Conservation (phyloP, 768 basidiomycete genomes). For the Phlegmacium glaucopus region DNA sequence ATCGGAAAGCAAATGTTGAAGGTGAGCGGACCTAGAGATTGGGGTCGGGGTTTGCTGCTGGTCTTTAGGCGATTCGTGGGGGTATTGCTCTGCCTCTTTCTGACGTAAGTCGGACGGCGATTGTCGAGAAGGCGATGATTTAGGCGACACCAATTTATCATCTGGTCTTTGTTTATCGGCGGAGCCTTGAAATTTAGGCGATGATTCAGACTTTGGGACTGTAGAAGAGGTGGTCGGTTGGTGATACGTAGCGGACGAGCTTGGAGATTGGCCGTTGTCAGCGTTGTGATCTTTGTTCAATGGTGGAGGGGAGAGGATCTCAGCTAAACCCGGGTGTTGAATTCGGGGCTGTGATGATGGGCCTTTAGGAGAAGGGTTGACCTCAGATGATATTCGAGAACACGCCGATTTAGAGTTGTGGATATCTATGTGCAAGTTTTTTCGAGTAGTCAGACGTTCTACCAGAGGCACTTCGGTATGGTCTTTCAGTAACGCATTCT, state of each 20-base stretch:
- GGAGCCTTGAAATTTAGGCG: background rate
- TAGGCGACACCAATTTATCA: background rate
- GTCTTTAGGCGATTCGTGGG: background rate
- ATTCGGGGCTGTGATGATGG: constrained; percentile 13
- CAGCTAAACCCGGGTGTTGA: constrained; percentile 30
- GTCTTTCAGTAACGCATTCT: background rate
- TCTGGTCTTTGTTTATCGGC: background rate
- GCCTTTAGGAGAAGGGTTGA: background rate
- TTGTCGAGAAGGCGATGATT: background rate
- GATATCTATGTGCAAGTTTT: background rate
- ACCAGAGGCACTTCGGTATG: background rate
- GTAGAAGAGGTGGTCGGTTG: background rate
- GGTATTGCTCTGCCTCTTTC: background rate
- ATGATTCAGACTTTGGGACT: background rate
- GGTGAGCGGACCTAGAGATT: background rate
- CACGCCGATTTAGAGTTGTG: background rate
- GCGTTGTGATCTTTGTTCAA: background rate
- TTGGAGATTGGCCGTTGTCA: background rate
- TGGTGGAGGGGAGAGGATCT: constrained; percentile 28
- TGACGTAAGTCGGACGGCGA: background rate
- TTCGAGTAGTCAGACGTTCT: background rate
- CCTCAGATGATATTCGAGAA: background rate
- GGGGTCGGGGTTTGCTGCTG: background rate
- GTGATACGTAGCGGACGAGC: background rate
- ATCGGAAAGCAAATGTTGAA: background rate